Conservation (phyloP, 148 eudicot species). For the Nepenthes gracilis region DNA sequence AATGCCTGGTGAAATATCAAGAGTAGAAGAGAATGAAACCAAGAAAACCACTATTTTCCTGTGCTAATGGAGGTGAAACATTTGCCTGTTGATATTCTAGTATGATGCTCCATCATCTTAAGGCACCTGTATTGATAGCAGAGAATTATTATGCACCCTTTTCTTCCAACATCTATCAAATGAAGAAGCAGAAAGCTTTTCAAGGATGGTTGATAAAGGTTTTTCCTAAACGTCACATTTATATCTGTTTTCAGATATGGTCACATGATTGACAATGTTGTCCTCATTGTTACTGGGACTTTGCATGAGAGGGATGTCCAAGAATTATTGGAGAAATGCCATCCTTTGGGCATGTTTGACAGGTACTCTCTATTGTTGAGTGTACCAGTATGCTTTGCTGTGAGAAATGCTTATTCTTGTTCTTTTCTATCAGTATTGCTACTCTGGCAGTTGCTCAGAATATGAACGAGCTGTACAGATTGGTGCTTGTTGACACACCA, state of each 20-base stretch:
- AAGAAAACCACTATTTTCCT: too few relatives aligned
- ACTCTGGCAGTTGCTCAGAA: slow-evolving; percentile 96
- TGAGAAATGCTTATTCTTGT: not conserved
- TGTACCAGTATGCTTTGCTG: slow-evolving; percentile 4
- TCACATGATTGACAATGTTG: slow-evolving; percentile 98
- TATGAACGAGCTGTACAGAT: slow-evolving; percentile 87
- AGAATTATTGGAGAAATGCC: slow-evolving; percentile 91
- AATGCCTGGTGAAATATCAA: too few relatives aligned
- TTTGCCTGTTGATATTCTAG: too few relatives aligned
- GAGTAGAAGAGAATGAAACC: too few relatives aligned
- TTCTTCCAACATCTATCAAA: not conserved
- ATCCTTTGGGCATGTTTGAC: slow-evolving; percentile 97
- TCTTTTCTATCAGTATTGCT: slow-evolving; percentile 59
- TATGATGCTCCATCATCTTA: too few relatives aligned
- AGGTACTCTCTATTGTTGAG: slow-evolving; percentile 30
- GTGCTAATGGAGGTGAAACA: too few relatives aligned
- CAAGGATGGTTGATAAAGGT: not conserved
- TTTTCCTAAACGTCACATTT: not conserved
- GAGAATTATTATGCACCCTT: too few relatives aligned
- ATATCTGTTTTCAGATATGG: slow-evolving; percentile 46
- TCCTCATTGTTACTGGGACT: slow-evolving; percentile 93
- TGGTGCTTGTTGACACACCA: slow-evolving; percentile 98
- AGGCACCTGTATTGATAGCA: too few relatives aligned
- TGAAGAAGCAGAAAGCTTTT: not conserved
- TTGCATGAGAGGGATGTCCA: slow-evolving; percentile 99